Conservation (phyloP, 306 rosid species). For the Cucumis cinereus region DNA sequence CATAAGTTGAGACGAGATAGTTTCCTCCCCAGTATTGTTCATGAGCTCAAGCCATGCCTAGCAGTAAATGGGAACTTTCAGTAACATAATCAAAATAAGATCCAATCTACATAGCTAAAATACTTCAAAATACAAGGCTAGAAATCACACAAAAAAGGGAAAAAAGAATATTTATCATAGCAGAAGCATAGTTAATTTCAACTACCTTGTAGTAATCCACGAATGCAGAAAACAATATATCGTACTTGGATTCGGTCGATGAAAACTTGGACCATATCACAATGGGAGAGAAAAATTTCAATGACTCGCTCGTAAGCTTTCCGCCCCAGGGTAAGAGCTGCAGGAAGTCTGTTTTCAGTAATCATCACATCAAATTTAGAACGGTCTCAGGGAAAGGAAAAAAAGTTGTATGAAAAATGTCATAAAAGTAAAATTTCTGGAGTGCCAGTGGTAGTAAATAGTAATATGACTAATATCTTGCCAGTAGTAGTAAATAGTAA, state of each 20-base stretch:
- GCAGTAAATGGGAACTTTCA: background rate
- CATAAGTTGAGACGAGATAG: conserved; percentile 28
- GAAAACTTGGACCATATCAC: conserved; percentile 89
- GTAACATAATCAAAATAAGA: conserved; percentile 2
- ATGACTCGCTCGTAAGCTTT: conserved; percentile 80
- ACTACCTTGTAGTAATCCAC: conserved; percentile 80
- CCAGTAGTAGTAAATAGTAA: background rate
- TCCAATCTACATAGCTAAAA: background rate
- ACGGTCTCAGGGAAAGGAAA: conserved; percentile 3
- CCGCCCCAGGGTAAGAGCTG: conserved; percentile 99
- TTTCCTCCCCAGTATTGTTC: conserved; percentile 37
- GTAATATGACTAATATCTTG: background rate
- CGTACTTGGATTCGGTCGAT: conserved; percentile 41
- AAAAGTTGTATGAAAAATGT: background rate
- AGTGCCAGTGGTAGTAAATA: too few species aligned
- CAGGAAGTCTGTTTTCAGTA: conserved; percentile 56
- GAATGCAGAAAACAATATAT: conserved; percentile 58
- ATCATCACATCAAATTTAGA: conserved; percentile 24
- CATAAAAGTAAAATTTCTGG: background rate
- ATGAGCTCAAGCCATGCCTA: conserved; percentile 71
- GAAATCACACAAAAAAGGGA: background rate
- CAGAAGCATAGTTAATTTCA: background rate
- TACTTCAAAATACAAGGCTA: background rate
- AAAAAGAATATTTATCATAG: background rate
- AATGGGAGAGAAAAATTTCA: conserved; percentile 79